A percentile compares a stretch with the other conserved stretches of the same genome.
phyloP scores from a whole-genome alignment of 1,284 basidiomycete species.

The Cutaneotrichosporon cutaneum region DNA sequence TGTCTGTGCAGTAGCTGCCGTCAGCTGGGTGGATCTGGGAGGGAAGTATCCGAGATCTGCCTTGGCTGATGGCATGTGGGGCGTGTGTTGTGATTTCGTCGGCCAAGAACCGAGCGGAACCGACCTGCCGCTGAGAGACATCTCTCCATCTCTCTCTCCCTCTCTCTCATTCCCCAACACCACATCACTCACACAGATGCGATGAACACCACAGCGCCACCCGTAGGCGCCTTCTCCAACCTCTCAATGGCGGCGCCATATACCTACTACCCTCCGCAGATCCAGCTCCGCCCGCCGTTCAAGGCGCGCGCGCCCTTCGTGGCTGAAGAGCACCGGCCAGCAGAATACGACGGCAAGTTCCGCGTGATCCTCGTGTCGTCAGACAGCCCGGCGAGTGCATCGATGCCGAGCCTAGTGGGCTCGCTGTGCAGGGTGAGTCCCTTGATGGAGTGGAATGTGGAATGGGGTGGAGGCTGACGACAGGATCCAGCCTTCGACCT shows the following conservation, averaged over 20 bases:
- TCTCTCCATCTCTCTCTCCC: background rate
- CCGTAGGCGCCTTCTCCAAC: background rate
- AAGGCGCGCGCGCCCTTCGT: slow-evolving; percentile 31
- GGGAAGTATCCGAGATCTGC: too few species aligned
- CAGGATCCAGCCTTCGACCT: slow-evolving; percentile 73
- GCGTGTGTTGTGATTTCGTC: too few species aligned
- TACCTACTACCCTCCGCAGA: background rate
- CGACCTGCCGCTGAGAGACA: background rate
- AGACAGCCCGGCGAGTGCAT: slow-evolving; percentile 90
- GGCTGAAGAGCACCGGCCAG: slow-evolving; percentile 30
- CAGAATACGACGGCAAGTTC: slow-evolving; percentile 40
- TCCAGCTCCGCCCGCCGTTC: slow-evolving; percentile 3
- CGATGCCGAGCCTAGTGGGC: slow-evolving; percentile 80
- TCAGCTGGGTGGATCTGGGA: too few species aligned
- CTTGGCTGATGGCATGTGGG: too few species aligned
- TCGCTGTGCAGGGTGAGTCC: slow-evolving; percentile 66
- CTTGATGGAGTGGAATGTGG: background rate
- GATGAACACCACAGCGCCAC: background rate
- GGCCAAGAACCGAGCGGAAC: background rate
- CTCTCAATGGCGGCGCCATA: background rate
- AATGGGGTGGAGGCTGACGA: background rate
- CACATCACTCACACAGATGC: background rate
- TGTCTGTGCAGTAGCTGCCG: too few species aligned
- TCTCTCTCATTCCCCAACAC: background rate
- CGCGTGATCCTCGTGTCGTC: slow-evolving; percentile 81